phyloP scores from a whole-genome alignment of 768 basidiomycete species.

The Agaricus blazei region DNA sequence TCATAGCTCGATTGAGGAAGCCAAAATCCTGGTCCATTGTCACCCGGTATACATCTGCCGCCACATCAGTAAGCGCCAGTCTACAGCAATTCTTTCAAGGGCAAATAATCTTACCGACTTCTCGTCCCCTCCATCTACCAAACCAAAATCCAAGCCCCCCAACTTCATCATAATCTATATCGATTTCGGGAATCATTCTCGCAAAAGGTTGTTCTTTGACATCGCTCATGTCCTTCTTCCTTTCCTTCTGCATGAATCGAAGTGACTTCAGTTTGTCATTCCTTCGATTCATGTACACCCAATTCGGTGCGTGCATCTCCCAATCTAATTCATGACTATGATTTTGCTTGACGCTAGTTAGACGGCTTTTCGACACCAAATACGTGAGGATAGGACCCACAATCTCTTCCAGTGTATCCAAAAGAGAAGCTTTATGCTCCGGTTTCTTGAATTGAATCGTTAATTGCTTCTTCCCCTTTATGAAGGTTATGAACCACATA shows the following conservation, averaged over 20 bases:
- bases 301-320: neutral
- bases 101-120: conserved; percentile 3
- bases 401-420: neutral
- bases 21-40: neutral
- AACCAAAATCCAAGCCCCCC: neutral
- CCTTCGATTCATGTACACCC: neutral
- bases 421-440: neutral
- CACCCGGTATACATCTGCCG: conserved; percentile 1
- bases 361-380: neutral
- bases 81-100: neutral
- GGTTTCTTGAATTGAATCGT: neutral
- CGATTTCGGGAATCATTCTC: neutral
- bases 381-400: neutral
- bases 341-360: conserved; percentile 3
- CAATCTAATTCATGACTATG: neutral
- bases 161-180: neutral
- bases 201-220: conserved; percentile 1
- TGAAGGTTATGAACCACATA: neutral
- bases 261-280: neutral
- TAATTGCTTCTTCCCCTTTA: neutral
- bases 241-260: neutral
- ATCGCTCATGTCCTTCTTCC: neutral
- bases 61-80: neutral
- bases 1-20: conserved; percentile 6
- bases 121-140: conserved; percentile 1